Evolutionary conservation across 2,329 filamentous ascomycete species (phyloP), one percentile per base, ranked within the genome.

Genomic region (Monilinia aucupariae): DNA sequence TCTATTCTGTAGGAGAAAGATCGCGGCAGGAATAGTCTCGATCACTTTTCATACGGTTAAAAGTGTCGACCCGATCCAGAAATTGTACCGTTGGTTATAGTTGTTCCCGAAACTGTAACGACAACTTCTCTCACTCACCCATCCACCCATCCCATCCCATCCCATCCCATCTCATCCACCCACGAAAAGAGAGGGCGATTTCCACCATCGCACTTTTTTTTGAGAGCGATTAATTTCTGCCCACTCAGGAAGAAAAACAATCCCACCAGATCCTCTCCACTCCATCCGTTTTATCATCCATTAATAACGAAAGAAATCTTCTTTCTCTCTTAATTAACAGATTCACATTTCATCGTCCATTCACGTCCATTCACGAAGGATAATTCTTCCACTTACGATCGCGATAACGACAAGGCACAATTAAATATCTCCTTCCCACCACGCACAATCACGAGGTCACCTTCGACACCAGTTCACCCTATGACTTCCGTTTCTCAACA

Each of bases 401-500:
- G 67, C 70, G 68, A 71, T 71, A 72, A 62, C 71, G 71, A 73
- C 71, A 59, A n/a, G n/a, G n/a, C 53, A 51, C 6, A 54, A 47
- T 39, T 6, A 12, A 61, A 63, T 15, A 45, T 50, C 56, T 61
- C 58, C 54, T 48, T 50, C 52, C 4, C 37, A 55, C 34, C 30
- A 49, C 7, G 17, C 3, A 43, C 17, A 43, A 43, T 20, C 39
- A 59, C 67, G 52, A 59, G 50, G 45, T 56, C 63, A 64, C 64
- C 64, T 50, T 63, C 37, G 58, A 64, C 60, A 69, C 65, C 64
- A 67, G 64, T 61, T 59, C 67, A 65, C 69, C 68, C 68, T 73
- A 74, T 74, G 73, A 74, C 72, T 74, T 74, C 73, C 56, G 70
- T 74, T 59, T 73, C 73, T 65, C 70, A 71, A 65, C 70, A 69